Evolutionary conservation across 192 early-diverging fungal species (phyloP), one percentile per base, ranked within the genome.

Genomic region (Chytriomyces sp.): DNA sequence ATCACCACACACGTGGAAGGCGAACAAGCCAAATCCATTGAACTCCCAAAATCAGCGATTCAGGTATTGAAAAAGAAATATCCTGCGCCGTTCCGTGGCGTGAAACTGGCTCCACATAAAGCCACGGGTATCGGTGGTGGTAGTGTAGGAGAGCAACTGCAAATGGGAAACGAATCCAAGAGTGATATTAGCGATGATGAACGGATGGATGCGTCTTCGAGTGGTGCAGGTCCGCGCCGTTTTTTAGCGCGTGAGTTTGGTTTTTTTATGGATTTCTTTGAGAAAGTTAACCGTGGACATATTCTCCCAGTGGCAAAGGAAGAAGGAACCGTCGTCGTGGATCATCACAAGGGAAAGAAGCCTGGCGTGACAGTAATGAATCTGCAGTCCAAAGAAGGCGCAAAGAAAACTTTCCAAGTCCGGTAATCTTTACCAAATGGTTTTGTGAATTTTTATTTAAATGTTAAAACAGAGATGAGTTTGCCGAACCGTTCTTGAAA

Each of bases 261-360:
- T 6, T 28, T 11, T 26, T 64, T 26, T 11, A 13, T 24, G n/a
- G 13, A 0, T 64, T 26, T n/a, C 63, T 26, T 5, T 5, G 13
- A 26, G n/a, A 26, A 24, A 24, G 20, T 28, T 64, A 13, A 28
- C 6, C 20, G 3, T 20, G 16, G 16, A n/a, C 53, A 57, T 57
- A 57, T 64, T 18, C 11, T 13, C 26, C 2, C 63, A 64, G 63
- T 11, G 20, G 26, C 26, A 13, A n/a, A 28, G 3, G 63, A n/a
- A 3, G 11, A 28, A 13, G 63, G 26, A 24, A 64, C 63, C 20
- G 28, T 28, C 11, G 63, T 64, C 26, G 11, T 64, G n/a, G 63
- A 28, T 13, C 28, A 64, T 18, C 63, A 64, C 28, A 64, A 64
- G 26, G 63, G 63, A 28, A 64, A 64, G 63, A 64, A 64, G 63